These are phyloP conservation scores for Cydonia oblonga DNA, from an alignment of 331 rosid species.

Conservation along the genomic window DNA sequence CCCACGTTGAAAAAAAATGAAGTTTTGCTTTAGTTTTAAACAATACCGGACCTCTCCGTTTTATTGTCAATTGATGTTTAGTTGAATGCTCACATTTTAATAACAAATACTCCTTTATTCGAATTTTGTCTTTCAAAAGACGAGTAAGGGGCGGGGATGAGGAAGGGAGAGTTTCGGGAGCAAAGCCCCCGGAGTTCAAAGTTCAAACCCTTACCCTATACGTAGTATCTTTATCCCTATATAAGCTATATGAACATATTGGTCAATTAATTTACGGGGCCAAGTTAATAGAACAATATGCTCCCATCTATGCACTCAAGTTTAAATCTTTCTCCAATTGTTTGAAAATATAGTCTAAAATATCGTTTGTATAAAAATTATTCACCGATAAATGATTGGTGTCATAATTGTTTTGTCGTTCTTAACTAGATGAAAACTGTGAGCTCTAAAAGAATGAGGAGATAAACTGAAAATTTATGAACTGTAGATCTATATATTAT, in stretches of 20 bases:
- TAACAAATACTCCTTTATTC: background rate
- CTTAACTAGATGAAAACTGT: background rate
- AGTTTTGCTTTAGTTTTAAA: too few relatives aligned
- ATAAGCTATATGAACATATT: too few relatives aligned
- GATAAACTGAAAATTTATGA: background rate
- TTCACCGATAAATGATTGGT: background rate
- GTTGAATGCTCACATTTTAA: background rate
- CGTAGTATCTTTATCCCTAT: too few relatives aligned
- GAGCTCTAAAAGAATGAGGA: background rate
- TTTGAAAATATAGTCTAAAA: too few relatives aligned
- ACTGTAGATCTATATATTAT: background rate
- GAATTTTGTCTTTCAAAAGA: background rate
- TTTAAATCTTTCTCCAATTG: too few relatives aligned
- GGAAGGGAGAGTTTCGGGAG: background rate
- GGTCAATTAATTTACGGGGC: too few relatives aligned
- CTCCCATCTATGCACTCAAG: background rate
- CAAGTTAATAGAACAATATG: background rate
- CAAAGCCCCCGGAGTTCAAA: background rate
- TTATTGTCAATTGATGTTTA: too few relatives aligned
- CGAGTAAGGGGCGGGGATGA: background rate
- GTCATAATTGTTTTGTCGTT: too few relatives aligned
- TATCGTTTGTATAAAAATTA: background rate
- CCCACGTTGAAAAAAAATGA: background rate
- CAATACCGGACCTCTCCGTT: fast-evolving
- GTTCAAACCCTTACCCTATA: too few relatives aligned